Base-by-base conservation (phyloP, 2,329 filamentous ascomycete genomes). In the Cercospora zeina region DNA sequence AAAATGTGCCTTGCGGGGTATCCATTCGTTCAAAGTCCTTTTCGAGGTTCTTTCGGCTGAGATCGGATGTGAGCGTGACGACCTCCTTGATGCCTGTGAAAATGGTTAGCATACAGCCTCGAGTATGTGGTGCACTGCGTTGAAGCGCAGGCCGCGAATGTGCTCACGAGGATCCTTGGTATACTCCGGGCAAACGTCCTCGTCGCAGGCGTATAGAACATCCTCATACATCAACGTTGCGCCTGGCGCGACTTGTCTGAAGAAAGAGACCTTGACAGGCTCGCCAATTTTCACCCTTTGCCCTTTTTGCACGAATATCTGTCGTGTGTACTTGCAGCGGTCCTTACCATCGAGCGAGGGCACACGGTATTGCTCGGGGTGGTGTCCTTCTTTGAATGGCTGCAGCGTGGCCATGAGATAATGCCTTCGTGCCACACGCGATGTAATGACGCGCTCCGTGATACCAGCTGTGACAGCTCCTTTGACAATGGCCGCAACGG, bases 21-120 rank as follows among this genome's bases (percentile, higher is more conserved):
- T 97, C 95, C 95, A 97, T 97, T 74, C 95, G 88, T 80, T 99
- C 95, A 73, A 99, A 99, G 77, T 99, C 95, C 79, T 97, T 97
- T 78, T 99, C 95, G 11, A 99, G 87, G 76, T 97, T 97, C 84
- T 97, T 99, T 71, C 93, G 89, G 54, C 93, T 97, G 61, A 99
- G 83, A 75, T 99, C 95, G 1, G 93, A 97, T 1, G 95, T 97
- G 55, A 99, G 87, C 1, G 95, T 99, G 67, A 97, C 95, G 61
- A 97, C 92, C 79, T 97, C 95, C 85, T 97, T 97, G 85, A 97
- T 97, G 70, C 93, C 93, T 97, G 69, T 66, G 64, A 30, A 37
- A 60, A 14, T 54, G 53, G 68, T 74, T 75, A 76, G 75, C 68
- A 62, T 3, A 27, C 24, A 3, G 24, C 24, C 24, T 27, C 24